Evolutionary conservation across 208 protist genomes (phyloP).

Genomic region (Balamuthia mandrillaris): DNA sequence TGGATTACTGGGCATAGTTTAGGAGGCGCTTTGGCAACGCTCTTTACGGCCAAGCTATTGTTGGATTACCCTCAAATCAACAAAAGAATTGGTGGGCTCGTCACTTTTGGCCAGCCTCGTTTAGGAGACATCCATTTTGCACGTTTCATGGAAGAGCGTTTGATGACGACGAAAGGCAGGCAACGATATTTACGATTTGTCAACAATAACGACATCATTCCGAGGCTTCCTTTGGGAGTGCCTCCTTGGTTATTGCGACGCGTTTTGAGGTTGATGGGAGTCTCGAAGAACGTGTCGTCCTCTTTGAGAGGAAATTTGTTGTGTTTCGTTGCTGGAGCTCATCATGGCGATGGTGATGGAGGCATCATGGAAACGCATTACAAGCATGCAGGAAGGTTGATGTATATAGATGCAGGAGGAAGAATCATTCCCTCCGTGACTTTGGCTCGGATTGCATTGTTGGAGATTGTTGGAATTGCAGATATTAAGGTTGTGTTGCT

Average conservation of each 20-base stretch:
- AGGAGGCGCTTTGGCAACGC: not conserved
- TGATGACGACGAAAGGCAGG: not conserved
- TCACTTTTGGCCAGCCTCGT: not conserved
- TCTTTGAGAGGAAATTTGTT: not conserved
- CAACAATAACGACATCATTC: slow-evolving; percentile 4
- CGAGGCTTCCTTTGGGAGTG: not conserved
- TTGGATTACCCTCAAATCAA: not conserved
- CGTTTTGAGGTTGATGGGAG: not conserved
- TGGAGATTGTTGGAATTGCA: not conserved
- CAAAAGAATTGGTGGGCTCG: not conserved
- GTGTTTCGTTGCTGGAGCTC: slow-evolving; percentile 1
- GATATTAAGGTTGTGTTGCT: not conserved
- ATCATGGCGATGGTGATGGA: not conserved
- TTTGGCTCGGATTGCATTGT: not conserved
- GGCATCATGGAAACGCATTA: not conserved
- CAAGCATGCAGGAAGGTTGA: slow-evolving; percentile 3
- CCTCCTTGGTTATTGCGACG: not conserved
- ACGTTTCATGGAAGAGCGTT: not conserved
- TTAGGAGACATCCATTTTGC: not conserved
- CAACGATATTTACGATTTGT: not conserved
- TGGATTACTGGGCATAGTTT: slow-evolving; percentile 10
- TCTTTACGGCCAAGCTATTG: not conserved
- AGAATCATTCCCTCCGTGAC: not conserved
- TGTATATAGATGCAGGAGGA: not conserved
- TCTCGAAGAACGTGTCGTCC: not conserved